Base-by-base conservation (phyloP, 805 yeast genomes). In the Maudiozyma serrabonitensis region DNA sequence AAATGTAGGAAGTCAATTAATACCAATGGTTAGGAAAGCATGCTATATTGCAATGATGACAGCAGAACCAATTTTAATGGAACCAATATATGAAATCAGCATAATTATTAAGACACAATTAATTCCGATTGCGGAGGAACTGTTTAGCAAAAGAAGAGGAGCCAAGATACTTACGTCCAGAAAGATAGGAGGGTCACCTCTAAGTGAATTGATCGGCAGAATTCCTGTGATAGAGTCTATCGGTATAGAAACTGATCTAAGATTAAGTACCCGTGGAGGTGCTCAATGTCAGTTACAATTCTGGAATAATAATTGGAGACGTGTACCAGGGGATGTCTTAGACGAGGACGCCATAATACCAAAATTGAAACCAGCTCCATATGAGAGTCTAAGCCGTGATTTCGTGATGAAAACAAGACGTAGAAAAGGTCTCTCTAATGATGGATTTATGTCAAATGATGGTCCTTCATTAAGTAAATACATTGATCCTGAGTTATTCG, bases 241-340 rank as follows among this genome's bases (percentile, higher is more conserved):
- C 48, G 99, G 98, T 0, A 73, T 93, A 44, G 96, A 87, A 60
- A 80, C 95, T 0, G 99, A 93, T 63, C 68, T 93, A 32, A 68
- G 96, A 53, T 65, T 87, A 12, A 76, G 81, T 12, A 81, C 95
- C 0, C 81, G 80, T 53, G 96, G 96, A 4, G 83, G 79, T 57
- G 90, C 93, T 0, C 74, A 79, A 72, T 79, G 88, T 43, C 78
- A 78, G 44, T 62, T 84, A 52, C 75, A 75, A 45, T 87, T 87
- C 64, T 74, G 75, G 49, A 75, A 74, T 50, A 59, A 60, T 38
- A 60, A 57, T 9, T 93, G 96, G 95, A 75, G 77, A 19, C 65
- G 72, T 2, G 95, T 87, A 0, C 95, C 96, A 1, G 99, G 99
- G 0, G 88, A 91, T 68, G 98, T 97, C 8, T 60, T 91, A 57